Conservation (phyloP, 495 filamentous ascomycete species). For the Lasiosphaeris hirsuta region DNA sequence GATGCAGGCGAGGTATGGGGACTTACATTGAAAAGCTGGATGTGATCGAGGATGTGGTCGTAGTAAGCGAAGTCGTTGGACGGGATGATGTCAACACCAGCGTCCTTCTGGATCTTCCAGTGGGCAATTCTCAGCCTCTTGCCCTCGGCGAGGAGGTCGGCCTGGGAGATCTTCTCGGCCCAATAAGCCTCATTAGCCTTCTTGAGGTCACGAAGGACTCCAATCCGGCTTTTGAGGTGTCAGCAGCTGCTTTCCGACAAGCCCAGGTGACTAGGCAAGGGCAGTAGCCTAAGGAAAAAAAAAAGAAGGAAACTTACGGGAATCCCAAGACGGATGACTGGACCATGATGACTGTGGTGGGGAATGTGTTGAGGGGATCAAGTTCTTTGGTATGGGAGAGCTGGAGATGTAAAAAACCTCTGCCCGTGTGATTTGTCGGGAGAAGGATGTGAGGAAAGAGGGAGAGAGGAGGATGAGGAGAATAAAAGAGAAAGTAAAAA, state of each 20-base stretch:
- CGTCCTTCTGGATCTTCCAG: slow-evolving; percentile 99
- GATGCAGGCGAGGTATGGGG: neutral
- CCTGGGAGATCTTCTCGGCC: slow-evolving; percentile 86
- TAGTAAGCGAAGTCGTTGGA: slow-evolving; percentile 99
- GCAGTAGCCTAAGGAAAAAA: neutral
- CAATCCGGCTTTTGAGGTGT: slow-evolving; percentile 64
- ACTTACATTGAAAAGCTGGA: slow-evolving; percentile 94
- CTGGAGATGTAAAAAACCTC: neutral
- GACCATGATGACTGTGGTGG: slow-evolving; percentile 60
- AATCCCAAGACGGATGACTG: slow-evolving; percentile 54
- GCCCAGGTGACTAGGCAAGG: too few species aligned
- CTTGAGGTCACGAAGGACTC: slow-evolving; percentile 97
- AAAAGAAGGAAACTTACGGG: slow-evolving; percentile 25
- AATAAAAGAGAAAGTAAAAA: slow-evolving; percentile 14
- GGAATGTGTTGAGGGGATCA: slow-evolving; percentile 11
- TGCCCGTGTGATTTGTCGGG: neutral
- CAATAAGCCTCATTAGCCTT: slow-evolving; percentile 99
- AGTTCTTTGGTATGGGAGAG: slow-evolving; percentile 1
- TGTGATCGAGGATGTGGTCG: slow-evolving; percentile 97
- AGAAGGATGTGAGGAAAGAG: slow-evolving; percentile 13
- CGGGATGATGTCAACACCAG: slow-evolving; percentile 93
- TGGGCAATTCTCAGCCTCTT: slow-evolving; percentile 93
- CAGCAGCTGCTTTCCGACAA: slow-evolving; percentile 54
- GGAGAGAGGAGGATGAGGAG: slow-evolving; percentile 11
- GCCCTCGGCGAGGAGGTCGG: slow-evolving; percentile 84